Percentiles rank a stretch among this genome's conserved stretches.
These are phyloP conservation scores for Tritrichomonas foetus DNA, from an alignment of 208 protist genomes.

Conservation along the genomic window DNA sequence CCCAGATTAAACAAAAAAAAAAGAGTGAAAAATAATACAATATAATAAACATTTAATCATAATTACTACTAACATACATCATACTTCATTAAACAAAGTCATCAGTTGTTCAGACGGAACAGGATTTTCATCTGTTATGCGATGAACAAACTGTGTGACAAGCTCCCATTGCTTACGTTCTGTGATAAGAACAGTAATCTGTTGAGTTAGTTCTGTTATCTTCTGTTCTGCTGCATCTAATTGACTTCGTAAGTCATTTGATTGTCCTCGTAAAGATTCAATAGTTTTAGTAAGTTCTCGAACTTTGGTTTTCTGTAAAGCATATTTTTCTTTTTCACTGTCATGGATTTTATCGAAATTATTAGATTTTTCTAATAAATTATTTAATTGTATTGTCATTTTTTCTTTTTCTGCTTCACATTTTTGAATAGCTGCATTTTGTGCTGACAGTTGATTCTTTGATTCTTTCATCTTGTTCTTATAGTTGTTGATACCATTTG, in stretches of 20 bases:
- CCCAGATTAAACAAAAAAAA: too few species aligned
- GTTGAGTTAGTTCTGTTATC: not conserved
- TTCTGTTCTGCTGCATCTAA: not conserved
- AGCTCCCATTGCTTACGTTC: not conserved
- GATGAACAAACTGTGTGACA: not conserved
- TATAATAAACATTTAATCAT: too few species aligned
- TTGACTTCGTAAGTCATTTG: not conserved
- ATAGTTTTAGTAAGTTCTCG: not conserved
- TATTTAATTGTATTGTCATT: not conserved
- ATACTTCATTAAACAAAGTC: not conserved
- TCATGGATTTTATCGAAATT: not conserved
- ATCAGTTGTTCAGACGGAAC: not conserved
- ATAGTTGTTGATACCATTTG: not conserved
- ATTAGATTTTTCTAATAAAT: not conserved
- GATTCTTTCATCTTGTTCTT: slow-evolving; percentile 11
- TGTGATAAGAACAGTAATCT: not conserved
- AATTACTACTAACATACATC: too few species aligned
- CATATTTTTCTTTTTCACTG: not conserved
- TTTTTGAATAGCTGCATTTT: not conserved
- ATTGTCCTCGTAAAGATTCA: not conserved
- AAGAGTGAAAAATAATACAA: too few species aligned
- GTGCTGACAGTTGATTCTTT: not conserved
- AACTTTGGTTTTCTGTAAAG: not conserved
- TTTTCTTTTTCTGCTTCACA: not conserved
- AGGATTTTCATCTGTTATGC: not conserved